Base-by-base conservation (phyloP, 202 grass and related monocot species). In the Elaeis oleifera region DNA sequence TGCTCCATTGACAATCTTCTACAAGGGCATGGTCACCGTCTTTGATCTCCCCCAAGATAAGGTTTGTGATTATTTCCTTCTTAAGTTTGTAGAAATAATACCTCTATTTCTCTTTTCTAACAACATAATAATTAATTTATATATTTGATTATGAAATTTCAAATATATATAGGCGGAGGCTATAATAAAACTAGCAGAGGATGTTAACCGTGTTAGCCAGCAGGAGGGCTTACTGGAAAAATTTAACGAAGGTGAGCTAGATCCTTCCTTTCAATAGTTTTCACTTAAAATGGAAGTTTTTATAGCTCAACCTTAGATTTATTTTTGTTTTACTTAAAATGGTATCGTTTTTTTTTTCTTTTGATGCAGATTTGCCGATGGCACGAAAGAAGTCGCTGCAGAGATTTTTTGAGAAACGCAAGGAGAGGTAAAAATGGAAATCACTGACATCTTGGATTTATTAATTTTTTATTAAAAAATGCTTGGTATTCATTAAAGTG, bases 1-100 rank as follows among this genome's bases (percentile, higher is more conserved):
- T 11, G 58, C 68, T 49, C 77, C 80, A 51, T 64, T 88, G 61
- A 84, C 80, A 5, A 64, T 88, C 64, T 84, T 84, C 78, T 88
- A 80, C 67, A 84, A 84, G 57, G 85, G 85, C 24, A 74, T 61
- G 14, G 85, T 88, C 55, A 71, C 71, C 65, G 32, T 84, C 53
- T 84, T 83, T 39, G 63, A 84, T 56, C 62, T 88, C 69, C 59
- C 85, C 58, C 51, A 28, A 31, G 56, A 80, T 18, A 88, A 80
- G 80, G 85, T 80, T 22, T 16, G 22, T 14, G 4, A 16, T 24
- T 18, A 39, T 2, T 25, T n/a, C 4, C 53, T 23, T 29, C 61
- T 18, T 27, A 24, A 3, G n/a, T 50, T 13, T 1, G 44, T 39
- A 21, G 28, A 4, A 17, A 55, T 39, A 32, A 32, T 60, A 3